Base-by-base conservation (phyloP, 164 flowering plant species). In the Piper betle region DNA sequence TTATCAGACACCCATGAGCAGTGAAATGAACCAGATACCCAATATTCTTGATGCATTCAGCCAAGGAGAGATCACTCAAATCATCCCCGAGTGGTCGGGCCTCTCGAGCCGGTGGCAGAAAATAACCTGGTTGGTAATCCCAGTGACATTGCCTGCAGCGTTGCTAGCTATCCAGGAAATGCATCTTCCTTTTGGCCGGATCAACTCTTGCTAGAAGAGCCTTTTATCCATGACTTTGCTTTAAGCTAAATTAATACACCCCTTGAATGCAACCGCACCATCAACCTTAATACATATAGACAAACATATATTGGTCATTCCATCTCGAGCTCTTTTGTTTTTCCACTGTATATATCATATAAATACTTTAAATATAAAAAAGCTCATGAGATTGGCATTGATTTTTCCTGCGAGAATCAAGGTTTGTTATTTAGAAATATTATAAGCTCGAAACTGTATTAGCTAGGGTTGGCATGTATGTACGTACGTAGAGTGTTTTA, bases 101-200 rank as follows among this genome's bases (percentile, higher is more conserved):
- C 66, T 37, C 33, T 50, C 41, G 33, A 25, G 33, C 72, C 33
- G 12, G 65, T 59, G 18, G 61, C 71, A 17, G 63, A 67, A 61
- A 48, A 67, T 4, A 59, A 25, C 33, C 33, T 74, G 8, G 39
- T 61, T 39, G 70, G 62, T 65, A 67, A 63, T 61, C 64, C 48
- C 2, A 79, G 76, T 7, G 85, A 74, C 33, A 2, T 25, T 16
- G 74, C 71, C 8, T 76, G 79, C 40, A 75, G 72, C 58, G 69
- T 66, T 48, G 69, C 80, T 43, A 74, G 78, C 70, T 78, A 71
- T 66, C 78, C 72, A 39, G 80, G 77, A 38, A 53, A 46, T 53
- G 48, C 67, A 38, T 63, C 80, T 56, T 65, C 75, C 12, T 68
- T 68, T 53, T 80, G 82, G 82, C 77, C 78, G 53, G 81, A 77